phyloP scores from a whole-genome alignment of 345 rosid species.

The Hibiscus syriacus region DNA sequence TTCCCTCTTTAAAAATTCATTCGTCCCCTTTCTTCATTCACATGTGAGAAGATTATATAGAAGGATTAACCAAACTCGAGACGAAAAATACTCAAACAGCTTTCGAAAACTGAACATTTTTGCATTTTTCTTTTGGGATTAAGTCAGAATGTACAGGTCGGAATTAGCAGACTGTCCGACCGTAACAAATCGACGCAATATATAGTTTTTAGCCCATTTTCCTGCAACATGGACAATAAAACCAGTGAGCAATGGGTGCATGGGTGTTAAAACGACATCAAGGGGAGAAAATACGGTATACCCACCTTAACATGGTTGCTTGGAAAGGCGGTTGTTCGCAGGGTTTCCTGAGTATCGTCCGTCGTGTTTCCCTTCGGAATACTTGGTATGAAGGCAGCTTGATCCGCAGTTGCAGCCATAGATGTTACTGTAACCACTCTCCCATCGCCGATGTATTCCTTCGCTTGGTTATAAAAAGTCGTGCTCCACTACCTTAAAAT shows the following conservation, averaged over 20 bases:
- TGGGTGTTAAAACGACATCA: neutral
- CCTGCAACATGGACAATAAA: slow-evolving; percentile 26
- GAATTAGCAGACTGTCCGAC: slow-evolving; percentile 52
- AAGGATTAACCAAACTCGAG: slow-evolving; percentile 8
- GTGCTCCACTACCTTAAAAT: slow-evolving; percentile 78
- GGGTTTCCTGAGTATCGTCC: slow-evolving; percentile 95
- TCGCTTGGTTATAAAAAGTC: slow-evolving; percentile 95
- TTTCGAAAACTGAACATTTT: slow-evolving; percentile 20
- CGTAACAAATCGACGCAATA: slow-evolving; percentile 60
- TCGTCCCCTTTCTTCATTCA: slow-evolving; percentile 17
- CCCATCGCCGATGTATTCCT: slow-evolving; percentile 93
- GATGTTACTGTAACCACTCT: slow-evolving; percentile 88
- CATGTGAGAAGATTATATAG: slow-evolving; percentile 9
- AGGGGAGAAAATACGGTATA: neutral
- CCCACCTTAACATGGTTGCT: slow-evolving; percentile 92
- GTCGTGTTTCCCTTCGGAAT: slow-evolving; percentile 74
- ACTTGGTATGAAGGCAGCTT: slow-evolving; percentile 85
- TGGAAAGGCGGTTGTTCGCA: slow-evolving; percentile 91
- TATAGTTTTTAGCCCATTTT: slow-evolving; percentile 68
- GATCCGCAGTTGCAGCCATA: slow-evolving; percentile 90
- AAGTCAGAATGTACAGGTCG: slow-evolving; percentile 12
- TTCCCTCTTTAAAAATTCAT: neutral
- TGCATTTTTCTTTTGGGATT: neutral
- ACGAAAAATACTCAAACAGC: slow-evolving; percentile 21
- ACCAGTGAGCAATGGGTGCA: neutral